Evolutionary conservation across 192 early-diverging fungal genomes (phyloP).

Genomic region (Dissophora globulifera): DNA sequence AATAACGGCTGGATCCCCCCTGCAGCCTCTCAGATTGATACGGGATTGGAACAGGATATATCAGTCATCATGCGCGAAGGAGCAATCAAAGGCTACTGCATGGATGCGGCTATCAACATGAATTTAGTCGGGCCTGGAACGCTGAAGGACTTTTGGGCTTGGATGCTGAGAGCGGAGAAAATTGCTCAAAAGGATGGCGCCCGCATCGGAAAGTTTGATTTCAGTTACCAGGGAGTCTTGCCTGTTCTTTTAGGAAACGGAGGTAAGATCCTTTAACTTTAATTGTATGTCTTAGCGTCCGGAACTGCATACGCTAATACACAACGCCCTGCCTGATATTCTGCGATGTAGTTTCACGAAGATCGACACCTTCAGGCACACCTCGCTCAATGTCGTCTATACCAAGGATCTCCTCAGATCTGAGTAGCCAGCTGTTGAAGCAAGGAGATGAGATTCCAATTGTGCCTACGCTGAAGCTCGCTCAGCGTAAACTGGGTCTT

Average conservation of each 20-base stretch:
- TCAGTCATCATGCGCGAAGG: constrained; percentile 83
- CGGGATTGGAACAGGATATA: constrained; percentile 69
- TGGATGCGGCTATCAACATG: constrained; percentile 70
- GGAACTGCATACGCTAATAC: neutral
- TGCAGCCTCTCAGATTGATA: constrained; percentile 13
- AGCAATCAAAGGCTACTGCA: constrained; percentile 79
- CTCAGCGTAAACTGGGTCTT: constrained; percentile 60
- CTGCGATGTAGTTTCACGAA: constrained; percentile 18
- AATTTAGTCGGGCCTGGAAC: constrained; percentile 61
- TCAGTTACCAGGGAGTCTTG: constrained; percentile 64
- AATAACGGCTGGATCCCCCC: constrained; percentile 29
- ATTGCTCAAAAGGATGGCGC: constrained; percentile 52
- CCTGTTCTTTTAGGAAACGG: constrained; percentile 51
- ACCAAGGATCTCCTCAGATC: constrained; percentile 32
- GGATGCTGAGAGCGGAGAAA: constrained; percentile 60
- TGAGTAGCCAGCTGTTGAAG: constrained; percentile 27
- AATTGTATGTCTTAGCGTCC: too few species aligned
- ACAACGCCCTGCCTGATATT: too few species aligned
- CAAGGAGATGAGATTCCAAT: constrained; percentile 56
- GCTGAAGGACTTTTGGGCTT: constrained; percentile 62
- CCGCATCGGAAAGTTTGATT: constrained; percentile 62
- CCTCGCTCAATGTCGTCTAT: constrained; percentile 44
- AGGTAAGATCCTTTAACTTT: constrained; percentile 23
- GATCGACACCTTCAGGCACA: constrained; percentile 54
- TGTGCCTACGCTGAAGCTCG: constrained; percentile 57